Percentiles rank a stretch among this genome's conserved stretches.
Evolutionary conservation across 805 yeast species (phyloP).

Genomic region (Zygotorulaspora chibaensis): DNA sequence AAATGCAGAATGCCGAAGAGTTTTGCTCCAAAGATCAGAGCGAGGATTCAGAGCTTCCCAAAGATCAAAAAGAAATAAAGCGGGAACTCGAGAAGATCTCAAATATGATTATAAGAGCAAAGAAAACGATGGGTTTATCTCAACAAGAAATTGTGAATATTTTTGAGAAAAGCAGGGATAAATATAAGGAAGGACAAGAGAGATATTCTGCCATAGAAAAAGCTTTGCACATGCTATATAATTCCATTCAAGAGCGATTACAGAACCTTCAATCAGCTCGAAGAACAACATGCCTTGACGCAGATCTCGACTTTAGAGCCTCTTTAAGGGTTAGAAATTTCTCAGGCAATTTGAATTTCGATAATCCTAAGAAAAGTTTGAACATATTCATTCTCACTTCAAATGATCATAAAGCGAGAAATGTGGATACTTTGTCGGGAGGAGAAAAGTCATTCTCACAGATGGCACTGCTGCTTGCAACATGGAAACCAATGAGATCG

Average conservation of each 20-base stretch:
- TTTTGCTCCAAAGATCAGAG: conserved; percentile 50
- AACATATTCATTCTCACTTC: conserved; percentile 59
- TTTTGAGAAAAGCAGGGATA: conserved; percentile 42
- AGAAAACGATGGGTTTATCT: conserved; percentile 49
- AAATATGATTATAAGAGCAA: conserved; percentile 47
- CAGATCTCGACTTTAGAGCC: conserved; percentile 52
- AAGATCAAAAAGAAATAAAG: conserved; percentile 46
- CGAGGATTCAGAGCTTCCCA: conserved; percentile 36
- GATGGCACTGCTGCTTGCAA: conserved; percentile 76
- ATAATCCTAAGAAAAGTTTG: conserved; percentile 47
- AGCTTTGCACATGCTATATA: conserved; percentile 32
- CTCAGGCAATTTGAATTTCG: conserved; percentile 66
- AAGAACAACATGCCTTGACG: conserved; percentile 43
- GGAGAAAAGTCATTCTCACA: conserved; percentile 97
- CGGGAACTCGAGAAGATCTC: conserved; percentile 46
- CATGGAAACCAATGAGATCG: conserved; percentile 91
- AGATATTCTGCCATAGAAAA: conserved; percentile 37
- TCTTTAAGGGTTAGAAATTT: conserved; percentile 66
- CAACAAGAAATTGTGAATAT: conserved; percentile 52
- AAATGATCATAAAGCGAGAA: conserved; percentile 53
- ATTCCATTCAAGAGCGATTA: conserved; percentile 43
- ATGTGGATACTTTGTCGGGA: conserved; percentile 84
- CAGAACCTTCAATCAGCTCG: conserved; percentile 41
- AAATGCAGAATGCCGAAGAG: conserved; percentile 33
- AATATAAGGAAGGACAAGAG: conserved; percentile 40